Evolutionary conservation across 805 yeast genomes (phyloP), one percentile per base, ranked within the genome.

Genomic region (Saccharomycopsis microspora): DNA sequence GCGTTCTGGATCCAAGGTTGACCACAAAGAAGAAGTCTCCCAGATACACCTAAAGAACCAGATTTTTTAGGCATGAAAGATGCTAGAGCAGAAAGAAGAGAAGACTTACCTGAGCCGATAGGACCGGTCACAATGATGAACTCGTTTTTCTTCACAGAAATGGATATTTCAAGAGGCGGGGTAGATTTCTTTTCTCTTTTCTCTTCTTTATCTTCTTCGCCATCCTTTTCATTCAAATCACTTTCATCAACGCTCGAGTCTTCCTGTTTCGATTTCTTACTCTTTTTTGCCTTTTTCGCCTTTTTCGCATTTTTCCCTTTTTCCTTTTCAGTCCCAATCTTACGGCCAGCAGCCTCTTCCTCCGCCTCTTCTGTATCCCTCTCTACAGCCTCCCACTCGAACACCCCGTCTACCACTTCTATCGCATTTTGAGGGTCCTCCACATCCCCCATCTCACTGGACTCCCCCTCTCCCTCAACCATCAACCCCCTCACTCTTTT

Each of bases 61-160:
- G 55, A 32, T 0, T 58, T 61, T 50, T 72, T 70, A 5, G 68
- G 67, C 84, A 85, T 83, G 49, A 74, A 70, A 0, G 90, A 90
- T 3, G 83, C 64, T 8, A 85, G 58, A 0, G 89, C 87, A 54
- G 68, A 68, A 44, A 85, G 67, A 30, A 85, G 64, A 0, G 89
- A 81, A 0, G 88, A 69, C 60, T 85, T 85, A 42, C 95, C 94
- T 3, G 83, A 70, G 1, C 94, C 94, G 56, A 85, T 82, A 3
- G 78, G 58, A 34, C 95, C 95, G 0, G 90, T 83, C 30, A 85
- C 71, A 50, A 84, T 82, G 5, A 85, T 65, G 48, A 85, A 80
- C 58, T 83, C 89, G 27, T 80, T 80, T 43, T 70, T 72, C 41
- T 68, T 61, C 49, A 83, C 66, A 0, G 64, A 55, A 11, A 82